Percentiles rank a stretch among this genome's conserved stretches.
Evolutionary conservation across 495 filamentous ascomycete species (phyloP).

Genomic region (Penicillium simplicissimum): DNA sequence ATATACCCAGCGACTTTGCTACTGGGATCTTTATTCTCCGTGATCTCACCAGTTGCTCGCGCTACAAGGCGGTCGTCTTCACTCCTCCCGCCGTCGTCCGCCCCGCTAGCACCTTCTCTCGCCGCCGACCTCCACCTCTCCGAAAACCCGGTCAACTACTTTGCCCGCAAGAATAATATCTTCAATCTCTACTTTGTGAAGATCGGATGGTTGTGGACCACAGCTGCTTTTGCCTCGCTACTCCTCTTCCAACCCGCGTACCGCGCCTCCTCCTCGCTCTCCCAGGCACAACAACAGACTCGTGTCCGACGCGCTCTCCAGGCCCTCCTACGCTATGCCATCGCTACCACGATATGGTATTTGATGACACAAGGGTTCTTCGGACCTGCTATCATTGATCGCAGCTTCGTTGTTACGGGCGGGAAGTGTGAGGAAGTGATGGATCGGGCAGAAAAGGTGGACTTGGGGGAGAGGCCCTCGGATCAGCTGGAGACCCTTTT

Average conservation of each 20-base stretch:
- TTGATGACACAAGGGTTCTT: constrained; percentile 95
- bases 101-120: constrained; percentile 55
- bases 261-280: constrained; percentile 18
- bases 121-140: constrained; percentile 44
- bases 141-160: constrained; percentile 66
- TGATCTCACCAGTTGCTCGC: constrained; percentile 68
- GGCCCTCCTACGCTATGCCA: constrained; percentile 63
- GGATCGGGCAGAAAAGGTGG: constrained; percentile 24
- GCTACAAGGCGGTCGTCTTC: constrained; percentile 22
- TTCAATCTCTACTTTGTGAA: constrained; percentile 94
- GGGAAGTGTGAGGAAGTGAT: constrained; percentile 66
- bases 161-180: constrained; percentile 86
- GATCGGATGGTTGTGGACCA: constrained; percentile 90
- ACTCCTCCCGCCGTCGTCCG: constrained; percentile 50
- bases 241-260: constrained; percentile 57
- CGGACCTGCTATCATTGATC: constrained; percentile 84
- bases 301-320: constrained; percentile 37
- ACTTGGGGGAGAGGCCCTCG: constrained; percentile 19
- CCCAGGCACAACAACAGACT: constrained; percentile 22
- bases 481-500: constrained; percentile 52
- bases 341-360: constrained; percentile 75
- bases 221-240: constrained; percentile 64
- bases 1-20: constrained; percentile 77
- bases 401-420: constrained; percentile 77
- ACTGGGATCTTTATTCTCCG: constrained; percentile 76